Evolutionary conservation across 805 yeast genomes (phyloP).

Genomic region (Zygoascus ofunaensis): DNA sequence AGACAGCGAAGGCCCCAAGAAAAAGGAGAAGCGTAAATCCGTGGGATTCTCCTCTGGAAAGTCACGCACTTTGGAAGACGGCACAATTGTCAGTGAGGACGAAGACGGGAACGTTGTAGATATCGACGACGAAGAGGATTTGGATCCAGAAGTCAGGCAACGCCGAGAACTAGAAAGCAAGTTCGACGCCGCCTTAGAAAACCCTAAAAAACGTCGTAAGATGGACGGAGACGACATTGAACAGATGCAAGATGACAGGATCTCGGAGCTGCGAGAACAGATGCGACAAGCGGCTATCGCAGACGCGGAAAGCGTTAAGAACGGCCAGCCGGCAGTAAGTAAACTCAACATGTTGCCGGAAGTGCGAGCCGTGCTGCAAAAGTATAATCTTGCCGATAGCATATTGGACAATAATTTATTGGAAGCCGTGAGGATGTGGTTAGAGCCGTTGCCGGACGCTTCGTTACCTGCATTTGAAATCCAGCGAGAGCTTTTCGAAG

Average conservation of each 20-base stretch:
- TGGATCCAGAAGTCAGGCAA: slow-evolving; percentile 36
- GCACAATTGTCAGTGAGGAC: slow-evolving; percentile 13
- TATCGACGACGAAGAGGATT: slow-evolving; percentile 21
- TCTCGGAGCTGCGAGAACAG: slow-evolving; percentile 68
- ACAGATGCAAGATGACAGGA: slow-evolving; percentile 86
- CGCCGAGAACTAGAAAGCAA: slow-evolving; percentile 74
- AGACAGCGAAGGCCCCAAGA: background rate
- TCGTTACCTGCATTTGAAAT: slow-evolving; percentile 96
- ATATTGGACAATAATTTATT: slow-evolving; percentile 87
- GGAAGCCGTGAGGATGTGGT: slow-evolving; percentile 92
- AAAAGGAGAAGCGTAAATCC: background rate
- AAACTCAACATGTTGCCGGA: slow-evolving; percentile 73
- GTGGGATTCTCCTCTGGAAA: background rate
- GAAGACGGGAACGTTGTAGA: slow-evolving; percentile 14
- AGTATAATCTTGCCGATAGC: slow-evolving; percentile 82
- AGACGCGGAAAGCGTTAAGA: slow-evolving; percentile 43
- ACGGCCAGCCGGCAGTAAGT: slow-evolving; percentile 61
- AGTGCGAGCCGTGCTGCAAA: slow-evolving; percentile 65
- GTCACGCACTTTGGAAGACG: slow-evolving; percentile 10
- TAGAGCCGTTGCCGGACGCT: slow-evolving; percentile 96
- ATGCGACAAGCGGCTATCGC: slow-evolving; percentile 70
- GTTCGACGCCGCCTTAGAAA: slow-evolving; percentile 69
- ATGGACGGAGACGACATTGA: slow-evolving; percentile 91
- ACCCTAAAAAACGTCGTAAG: slow-evolving; percentile 42
- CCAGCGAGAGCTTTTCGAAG: slow-evolving; percentile 74